These are phyloP conservation scores for Aspergillus sp. DNA, from an alignment of 2,329 filamentous ascomycete genomes.

Conservation along the genomic window DNA sequence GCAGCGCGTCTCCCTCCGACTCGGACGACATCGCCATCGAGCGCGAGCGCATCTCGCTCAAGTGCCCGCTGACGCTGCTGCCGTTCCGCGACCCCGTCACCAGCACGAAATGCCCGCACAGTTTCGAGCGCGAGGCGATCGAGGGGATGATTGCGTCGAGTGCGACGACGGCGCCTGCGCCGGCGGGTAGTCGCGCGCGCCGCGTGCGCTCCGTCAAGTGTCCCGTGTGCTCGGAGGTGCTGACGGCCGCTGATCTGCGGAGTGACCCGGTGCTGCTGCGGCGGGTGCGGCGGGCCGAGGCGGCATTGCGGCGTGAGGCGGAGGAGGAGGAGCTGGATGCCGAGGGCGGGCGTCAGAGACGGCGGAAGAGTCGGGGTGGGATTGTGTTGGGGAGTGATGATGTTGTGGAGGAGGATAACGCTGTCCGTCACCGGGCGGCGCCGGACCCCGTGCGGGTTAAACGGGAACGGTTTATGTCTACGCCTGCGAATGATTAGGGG, in stretches of 20 bases:
- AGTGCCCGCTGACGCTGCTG: slow-evolving; percentile 48
- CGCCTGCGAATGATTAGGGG: neutral
- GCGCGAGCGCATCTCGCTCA: slow-evolving; percentile 44
- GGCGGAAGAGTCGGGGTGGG: slow-evolving; percentile 19
- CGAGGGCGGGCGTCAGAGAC: slow-evolving; percentile 7
- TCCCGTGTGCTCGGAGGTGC: slow-evolving; percentile 39
- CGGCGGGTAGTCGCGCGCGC: slow-evolving; percentile 6
- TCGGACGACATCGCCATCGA: slow-evolving; percentile 48
- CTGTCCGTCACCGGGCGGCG: slow-evolving; percentile 7
- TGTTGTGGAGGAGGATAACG: neutral
- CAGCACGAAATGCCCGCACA: slow-evolving; percentile 49
- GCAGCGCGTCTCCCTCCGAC: slow-evolving; percentile 23
- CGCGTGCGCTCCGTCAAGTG: slow-evolving; percentile 34
- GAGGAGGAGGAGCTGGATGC: slow-evolving; percentile 31
- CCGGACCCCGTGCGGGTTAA: slow-evolving; percentile 15
- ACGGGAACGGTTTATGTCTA: slow-evolving; percentile 14
- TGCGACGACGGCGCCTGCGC: slow-evolving; percentile 22
- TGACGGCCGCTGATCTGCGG: slow-evolving; percentile 39
- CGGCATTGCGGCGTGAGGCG: slow-evolving; percentile 21
- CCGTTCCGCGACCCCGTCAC: slow-evolving; percentile 47
- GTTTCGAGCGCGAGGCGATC: slow-evolving; percentile 49
- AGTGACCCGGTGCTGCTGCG: slow-evolving; percentile 39
- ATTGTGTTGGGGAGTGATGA: slow-evolving; percentile 33
- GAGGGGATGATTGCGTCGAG: slow-evolving; percentile 41
- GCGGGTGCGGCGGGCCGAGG: slow-evolving; percentile 35